Base-by-base conservation (phyloP, 2,329 filamentous ascomycete species). In the Diaporthe velutina region DNA sequence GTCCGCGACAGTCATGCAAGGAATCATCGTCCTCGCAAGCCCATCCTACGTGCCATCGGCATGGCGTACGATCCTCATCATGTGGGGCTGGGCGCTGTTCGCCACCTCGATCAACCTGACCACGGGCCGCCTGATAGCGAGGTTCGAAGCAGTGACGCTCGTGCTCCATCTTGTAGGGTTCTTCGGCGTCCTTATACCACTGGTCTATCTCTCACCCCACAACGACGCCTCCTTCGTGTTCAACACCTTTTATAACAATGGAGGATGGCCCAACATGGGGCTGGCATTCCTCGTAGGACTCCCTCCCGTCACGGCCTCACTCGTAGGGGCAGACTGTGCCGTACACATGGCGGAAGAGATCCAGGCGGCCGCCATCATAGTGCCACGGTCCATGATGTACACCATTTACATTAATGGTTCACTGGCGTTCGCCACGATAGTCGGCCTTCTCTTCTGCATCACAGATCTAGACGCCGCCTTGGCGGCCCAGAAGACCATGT, bases 371-470 rank as follows among this genome's bases (percentile, higher is more conserved):
- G 85, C 87, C 2, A 80, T 84, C 4, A 86, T 86, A 0, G 84
- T 91, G 0, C 89, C 89, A 0, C 83, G 83, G 7, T 86, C 88
- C 0, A 87, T 91, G 76, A 85, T 90, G 54, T 81, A 83, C 3
- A 85, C 84, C 6, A 83, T 90, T 0, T 76, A 84, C 0, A 82
- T 90, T 67, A 91, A 91, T 73, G 88, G 87, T 4, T 78, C 84
- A 0, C 81, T 90, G 0, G 90, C 89, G 0, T 89, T 91, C 60
- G 83, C 86, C 30, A 89, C 91, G 83, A 78, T 90, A 33, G 83
- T 91, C n/a, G 87, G 88, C 0, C 82, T 90, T 54, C 84, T 89
- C 8, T 91, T 91, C 77, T 89, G 86, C 38, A 82, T 91, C 19
- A 85, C 85, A 2, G 84, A 91, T 73, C 80, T 89, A 15, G 83